Evolutionary conservation across 2,329 filamentous ascomycete species (phyloP), one percentile per base, ranked within the genome.

Genomic region (Scopulariopsis brevicaulis): DNA sequence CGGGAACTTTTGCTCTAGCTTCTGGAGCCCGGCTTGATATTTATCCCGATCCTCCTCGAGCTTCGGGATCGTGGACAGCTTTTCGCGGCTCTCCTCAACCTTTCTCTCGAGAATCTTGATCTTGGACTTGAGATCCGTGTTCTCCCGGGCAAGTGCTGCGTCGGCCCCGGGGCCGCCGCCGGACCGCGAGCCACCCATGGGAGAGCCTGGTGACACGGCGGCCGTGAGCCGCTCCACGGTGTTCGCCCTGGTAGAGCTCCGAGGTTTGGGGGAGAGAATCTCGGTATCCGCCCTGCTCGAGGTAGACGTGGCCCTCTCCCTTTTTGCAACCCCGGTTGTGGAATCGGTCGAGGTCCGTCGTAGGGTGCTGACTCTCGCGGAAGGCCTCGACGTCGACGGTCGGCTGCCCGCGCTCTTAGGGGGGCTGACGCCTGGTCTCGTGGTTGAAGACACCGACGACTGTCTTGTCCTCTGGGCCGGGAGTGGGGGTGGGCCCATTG

Each of bases 51-150:
- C 89, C 20, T 82, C 78, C 66, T 92, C 85, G 18, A 92, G 73
- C 63, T 86, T 84, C 59, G 96, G 89, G 54, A 96, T 71, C 14
- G 79, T 81, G 67, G 93, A 91, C 56, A 96, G 71, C 67, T 90
- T 89, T 64, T 96, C 92, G 22, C 90, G 82, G 66, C 96, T 90
- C 62, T 97, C 93, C 14, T 81, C 68, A 59, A 90, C 79, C 70
- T 96, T 96, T 64, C 93, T 89, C 69, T 99, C 92, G 65, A 97
- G 77, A 3, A 96, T 79, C 57, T 87, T 85, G 2, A 97, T 74
- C 68, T 96, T 96, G 0, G 90, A 86, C 68, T 96, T 91, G 18
- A 96, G 76, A 63, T 96, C 90, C 63, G 96, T 92, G 22, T 93
- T 83, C 66, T 95, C 88, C 61, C 86, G 79, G 24, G 74, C 78